Conservation (phyloP, 2,329 filamentous ascomycete genomes). For the Penicillium psychrosexuale region DNA sequence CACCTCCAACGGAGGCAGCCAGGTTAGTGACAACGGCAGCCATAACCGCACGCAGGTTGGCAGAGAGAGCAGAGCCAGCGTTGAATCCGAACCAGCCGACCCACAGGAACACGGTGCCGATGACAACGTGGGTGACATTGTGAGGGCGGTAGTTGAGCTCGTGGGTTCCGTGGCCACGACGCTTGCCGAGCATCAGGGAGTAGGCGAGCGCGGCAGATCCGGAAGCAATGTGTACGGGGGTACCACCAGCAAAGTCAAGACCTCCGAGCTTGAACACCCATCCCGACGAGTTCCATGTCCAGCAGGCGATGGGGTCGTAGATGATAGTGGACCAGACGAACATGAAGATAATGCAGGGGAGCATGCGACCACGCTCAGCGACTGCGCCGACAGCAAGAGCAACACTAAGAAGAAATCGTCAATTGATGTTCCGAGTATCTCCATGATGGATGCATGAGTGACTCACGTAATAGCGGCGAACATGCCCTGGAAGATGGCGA, state of each 20-base stretch:
- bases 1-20: constrained; percentile 76
- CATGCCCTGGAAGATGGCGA: constrained; percentile 66
- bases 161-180: constrained; percentile 78
- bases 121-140: constrained; percentile 88
- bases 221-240: constrained; percentile 83
- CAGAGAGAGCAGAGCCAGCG: constrained; percentile 74
- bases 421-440: constrained; percentile 26
- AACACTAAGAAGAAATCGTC: constrained; percentile 51
- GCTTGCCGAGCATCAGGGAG: constrained; percentile 85
- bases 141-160: constrained; percentile 90
- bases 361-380: constrained; percentile 81
- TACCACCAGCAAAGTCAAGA: constrained; percentile 85
- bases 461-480: constrained; percentile 75
- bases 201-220: constrained; percentile 82
- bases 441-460: not conserved
- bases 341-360: constrained; percentile 87
- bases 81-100: constrained; percentile 97
- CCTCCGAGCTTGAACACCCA: constrained; percentile 79
- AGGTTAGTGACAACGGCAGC: constrained; percentile 83
- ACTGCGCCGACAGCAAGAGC: constrained; percentile 81
- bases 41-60: constrained; percentile 82
- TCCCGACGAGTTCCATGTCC: constrained; percentile 84
- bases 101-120: constrained; percentile 91
- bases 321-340: constrained; percentile 87
- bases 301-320: constrained; percentile 91